Evolutionary conservation across 2,329 filamentous ascomycete species (phyloP).

Genomic region (Ophiocordyceps camponoti-saundersi): DNA sequence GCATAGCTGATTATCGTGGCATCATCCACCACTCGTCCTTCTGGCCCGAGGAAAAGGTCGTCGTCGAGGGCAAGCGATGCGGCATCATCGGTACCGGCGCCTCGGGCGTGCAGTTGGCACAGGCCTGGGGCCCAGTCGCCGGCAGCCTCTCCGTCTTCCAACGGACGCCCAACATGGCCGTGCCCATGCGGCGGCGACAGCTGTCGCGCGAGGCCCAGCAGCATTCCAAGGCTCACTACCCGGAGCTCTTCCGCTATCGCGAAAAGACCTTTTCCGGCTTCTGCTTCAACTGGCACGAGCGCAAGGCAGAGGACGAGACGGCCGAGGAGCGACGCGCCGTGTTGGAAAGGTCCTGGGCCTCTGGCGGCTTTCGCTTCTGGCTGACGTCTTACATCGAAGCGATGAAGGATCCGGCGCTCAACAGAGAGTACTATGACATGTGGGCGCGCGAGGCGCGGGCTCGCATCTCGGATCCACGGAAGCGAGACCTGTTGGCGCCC

Average conservation of each 20-base stretch:
- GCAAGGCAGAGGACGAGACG: conserved; percentile 36
- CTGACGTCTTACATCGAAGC: conserved; percentile 36
- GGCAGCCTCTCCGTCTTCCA: conserved; percentile 43
- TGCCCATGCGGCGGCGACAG: conserved; percentile 39
- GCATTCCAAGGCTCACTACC: conserved; percentile 23
- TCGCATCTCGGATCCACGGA: conserved; percentile 29
- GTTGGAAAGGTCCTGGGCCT: conserved; percentile 29
- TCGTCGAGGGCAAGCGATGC: conserved; percentile 38
- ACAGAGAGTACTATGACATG: conserved; percentile 35
- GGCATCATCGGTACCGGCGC: conserved; percentile 49
- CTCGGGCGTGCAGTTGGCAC: conserved; percentile 45
- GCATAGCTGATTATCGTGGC: conserved; percentile 42
- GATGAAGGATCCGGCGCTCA: conserved; percentile 25
- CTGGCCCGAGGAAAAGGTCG: conserved; percentile 41
- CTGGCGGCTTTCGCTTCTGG: conserved; percentile 39
- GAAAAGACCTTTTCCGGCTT: conserved; percentile 41
- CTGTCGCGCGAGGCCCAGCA: conserved; percentile 24
- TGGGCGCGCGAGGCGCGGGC: conserved; percentile 33
- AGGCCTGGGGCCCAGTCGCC: conserved; percentile 38
- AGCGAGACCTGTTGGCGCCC: conserved; percentile 34
- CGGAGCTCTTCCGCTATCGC: conserved; percentile 33
- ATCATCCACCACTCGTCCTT: conserved; percentile 40
- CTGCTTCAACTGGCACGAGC: conserved; percentile 34
- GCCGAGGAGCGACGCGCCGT: conserved; percentile 29
- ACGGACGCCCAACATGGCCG: conserved; percentile 46